Evolutionary conservation across 192 early-diverging fungal genomes (phyloP), one percentile per base, ranked within the genome.

Genomic region (Thamnidium elegans): DNA sequence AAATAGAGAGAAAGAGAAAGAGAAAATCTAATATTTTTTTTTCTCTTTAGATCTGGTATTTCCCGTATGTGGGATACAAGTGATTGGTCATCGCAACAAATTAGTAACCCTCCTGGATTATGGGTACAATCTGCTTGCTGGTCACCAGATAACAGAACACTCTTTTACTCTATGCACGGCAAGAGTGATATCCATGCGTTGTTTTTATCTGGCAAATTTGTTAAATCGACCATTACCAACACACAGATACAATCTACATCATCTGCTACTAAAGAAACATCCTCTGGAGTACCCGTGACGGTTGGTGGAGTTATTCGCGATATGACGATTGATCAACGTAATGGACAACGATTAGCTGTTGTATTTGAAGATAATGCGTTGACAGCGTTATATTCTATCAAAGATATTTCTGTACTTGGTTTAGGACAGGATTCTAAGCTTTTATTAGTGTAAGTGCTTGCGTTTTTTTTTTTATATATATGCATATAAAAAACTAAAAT

Each of bases 111-210:
- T 58, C 61, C 72, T 55, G 73, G 71, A 26, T 51, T 60, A 53
- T 72, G 53, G 50, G 70, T 67, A n/a, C 52, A 68, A 72, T 73
- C 79, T 50, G 83, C 81, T 8, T 77, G 75, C 48, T 88, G 87
- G 87, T 77, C 81, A 10, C 83, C 81, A n/a, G 86, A 87, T 45
- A 78, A 81, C 42, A 54, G 64, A 50, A 84, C 77, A 30, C 43
- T 87, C 26, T 79, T 84, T 20, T 88, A 76, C 62, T 71, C 82
- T 5, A 68, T 88, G 46, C 66, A 70, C 21, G 79, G 69, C 6
- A 74, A 79, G 43, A 58, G 65, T 15, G 50, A 73, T 7, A 58
- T 88, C 7, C 54, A 77, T 17, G 66, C 69, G 58, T 48, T 84
- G 10, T 65, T 68, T 23, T 45, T 59, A 44, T 59, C 56, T 44